Percentiles rank a stretch among this genome's conserved stretches.
Evolutionary conservation across 2,329 filamentous ascomycete genomes (phyloP).

Genomic region (Pseudogymnoascus sp.): DNA sequence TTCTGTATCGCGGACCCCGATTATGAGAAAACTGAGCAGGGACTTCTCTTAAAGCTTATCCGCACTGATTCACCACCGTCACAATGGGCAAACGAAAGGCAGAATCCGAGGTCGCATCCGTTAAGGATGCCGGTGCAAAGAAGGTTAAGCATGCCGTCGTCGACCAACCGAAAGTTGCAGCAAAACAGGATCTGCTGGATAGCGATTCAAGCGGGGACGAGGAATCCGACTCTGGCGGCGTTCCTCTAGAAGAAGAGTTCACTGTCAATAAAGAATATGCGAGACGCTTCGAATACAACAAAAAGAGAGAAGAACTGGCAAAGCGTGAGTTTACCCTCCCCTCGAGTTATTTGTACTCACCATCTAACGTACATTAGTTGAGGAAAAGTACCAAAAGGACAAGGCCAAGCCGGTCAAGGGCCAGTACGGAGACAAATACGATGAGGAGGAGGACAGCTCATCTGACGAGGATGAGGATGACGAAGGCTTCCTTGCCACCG

Average conservation of each 20-base stretch:
- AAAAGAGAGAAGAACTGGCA: slow-evolving; percentile 84
- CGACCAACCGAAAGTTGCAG: slow-evolving; percentile 18
- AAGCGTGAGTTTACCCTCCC: slow-evolving; percentile 42
- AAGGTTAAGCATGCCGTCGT: slow-evolving; percentile 22
- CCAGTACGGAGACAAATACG: slow-evolving; percentile 36
- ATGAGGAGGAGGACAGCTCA: slow-evolving; percentile 57
- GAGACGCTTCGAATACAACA: slow-evolving; percentile 87
- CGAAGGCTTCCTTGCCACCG: slow-evolving; percentile 76
- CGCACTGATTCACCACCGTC: slow-evolving; percentile 6
- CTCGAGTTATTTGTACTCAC: slow-evolving; percentile 7
- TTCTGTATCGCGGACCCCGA: slow-evolving; percentile 9
- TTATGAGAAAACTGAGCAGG: slow-evolving; percentile 8
- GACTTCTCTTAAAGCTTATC: background rate
- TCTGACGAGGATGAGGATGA: slow-evolving; percentile 82
- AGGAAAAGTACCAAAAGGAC: slow-evolving; percentile 66
- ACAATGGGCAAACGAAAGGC: slow-evolving; percentile 30
- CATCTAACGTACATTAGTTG: slow-evolving; percentile 48
- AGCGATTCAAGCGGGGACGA: slow-evolving; percentile 30
- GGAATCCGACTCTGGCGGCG: slow-evolving; percentile 29
- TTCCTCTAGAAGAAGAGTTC: slow-evolving; percentile 39
- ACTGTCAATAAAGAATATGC: slow-evolving; percentile 90
- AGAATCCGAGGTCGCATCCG: slow-evolving; percentile 18
- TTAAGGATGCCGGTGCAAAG: slow-evolving; percentile 18
- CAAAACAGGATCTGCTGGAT: slow-evolving; percentile 41
- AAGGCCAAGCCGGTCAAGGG: slow-evolving; percentile 34